Base-by-base conservation (phyloP, 1,139 yeast genomes). In the Scheffersomyces parashehatae region DNA sequence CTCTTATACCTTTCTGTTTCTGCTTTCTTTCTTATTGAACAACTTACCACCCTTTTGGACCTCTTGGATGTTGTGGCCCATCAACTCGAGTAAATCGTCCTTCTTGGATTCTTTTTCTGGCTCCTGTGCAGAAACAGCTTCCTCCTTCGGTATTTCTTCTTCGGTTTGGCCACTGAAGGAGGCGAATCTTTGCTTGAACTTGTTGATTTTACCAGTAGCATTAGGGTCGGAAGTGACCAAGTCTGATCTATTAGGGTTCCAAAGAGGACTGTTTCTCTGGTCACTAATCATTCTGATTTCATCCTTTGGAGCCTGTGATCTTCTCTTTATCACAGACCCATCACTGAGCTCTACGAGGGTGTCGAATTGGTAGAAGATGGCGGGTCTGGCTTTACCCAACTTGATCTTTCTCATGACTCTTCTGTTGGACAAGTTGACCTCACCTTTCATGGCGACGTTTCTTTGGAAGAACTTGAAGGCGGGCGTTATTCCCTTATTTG, bases 221-320 rank as follows among this genome's bases (percentile, higher is more conserved):
- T 83, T 88, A 29, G 88, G 85, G 64, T 89, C 96, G 32, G 80
- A 76, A 34, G 85, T 79, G 45, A 79, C 79, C 56, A 89, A 73
- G 62, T 90, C 95, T 24, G 86, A 80, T 66, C 91, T 81, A 51
- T 87, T 79, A 41, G 93, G 90, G 66, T 93, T 93, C 97, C 97
- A 93, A 41, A 85, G 68, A 29, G 88, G 80, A 56, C 81, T 83
- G 60, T 88, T 88, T 67, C 97, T 81, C 72, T 88, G 96, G 67
- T 93, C 99, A 42, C 83, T 81, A 56, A 93, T 81, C 81, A 89
- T 82, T 65, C 95, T 77, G 60, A 88, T 75, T 61, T 93, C 97
- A 45, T 80, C 85, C 58, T 89, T 86, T 5, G 99, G 98, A 46
- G 83, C 90, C 53, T 88, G 96, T 0, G 97, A 83, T 58, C 88